A percentile compares a stretch with the other conserved stretches of the same genome.
phyloP scores from a whole-genome alignment of 2,329 filamentous ascomycete species.

The Aspergillus intermedius region DNA sequence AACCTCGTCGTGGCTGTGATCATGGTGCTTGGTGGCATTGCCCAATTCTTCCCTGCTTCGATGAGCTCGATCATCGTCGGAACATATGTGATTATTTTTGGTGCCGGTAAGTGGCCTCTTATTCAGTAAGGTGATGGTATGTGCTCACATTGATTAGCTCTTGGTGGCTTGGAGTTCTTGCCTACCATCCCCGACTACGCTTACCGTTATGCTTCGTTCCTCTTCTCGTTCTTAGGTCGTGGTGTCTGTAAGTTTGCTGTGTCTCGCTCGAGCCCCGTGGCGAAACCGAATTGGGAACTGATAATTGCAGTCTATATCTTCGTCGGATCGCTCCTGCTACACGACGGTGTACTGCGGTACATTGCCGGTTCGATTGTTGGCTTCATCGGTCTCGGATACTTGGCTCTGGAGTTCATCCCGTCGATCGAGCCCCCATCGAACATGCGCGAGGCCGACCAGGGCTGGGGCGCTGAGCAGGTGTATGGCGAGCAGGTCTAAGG shows the following conservation, averaged over 20 bases:
- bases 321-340: constrained; percentile 76
- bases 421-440: constrained; percentile 74
- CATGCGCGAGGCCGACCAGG: constrained; percentile 70
- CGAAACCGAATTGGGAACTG: constrained; percentile 4
- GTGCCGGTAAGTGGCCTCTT: constrained; percentile 57
- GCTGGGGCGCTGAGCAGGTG: constrained; percentile 73
- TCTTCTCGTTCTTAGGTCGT: constrained; percentile 95
- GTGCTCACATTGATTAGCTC: constrained; percentile 44
- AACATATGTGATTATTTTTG: constrained; percentile 84
- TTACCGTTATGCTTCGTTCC: constrained; percentile 89
- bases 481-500: constrained; percentile 33
- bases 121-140: background rate
- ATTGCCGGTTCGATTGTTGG: constrained; percentile 74
- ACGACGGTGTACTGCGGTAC: constrained; percentile 58
- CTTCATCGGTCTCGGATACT: constrained; percentile 70
- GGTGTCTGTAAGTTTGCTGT: constrained; percentile 71
- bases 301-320: constrained; percentile 79
- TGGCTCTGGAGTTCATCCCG: constrained; percentile 67
- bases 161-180: constrained; percentile 74
- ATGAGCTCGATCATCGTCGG: constrained; percentile 68
- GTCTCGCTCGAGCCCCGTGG: background rate
- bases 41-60: constrained; percentile 38
- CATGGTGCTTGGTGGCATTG: constrained; percentile 74
- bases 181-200: constrained; percentile 80
- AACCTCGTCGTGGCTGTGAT: constrained; percentile 83